Evolutionary conservation across 306 rosid genomes (phyloP).

Genomic region (Quercus suber): DNA sequence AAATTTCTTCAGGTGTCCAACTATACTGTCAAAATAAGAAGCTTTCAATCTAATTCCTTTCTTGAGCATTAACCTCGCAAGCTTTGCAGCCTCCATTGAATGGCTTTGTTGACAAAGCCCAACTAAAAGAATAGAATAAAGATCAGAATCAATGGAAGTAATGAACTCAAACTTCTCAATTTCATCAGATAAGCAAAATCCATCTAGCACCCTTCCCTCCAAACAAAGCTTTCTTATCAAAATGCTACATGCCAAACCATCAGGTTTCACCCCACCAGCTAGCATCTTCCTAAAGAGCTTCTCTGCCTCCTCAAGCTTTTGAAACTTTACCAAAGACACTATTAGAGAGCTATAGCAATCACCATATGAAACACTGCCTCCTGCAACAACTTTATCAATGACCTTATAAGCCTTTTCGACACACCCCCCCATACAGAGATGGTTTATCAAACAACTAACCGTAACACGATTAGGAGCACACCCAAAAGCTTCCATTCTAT

Average conservation of each 20-base stretch:
- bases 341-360: conserved; percentile 72
- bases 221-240: conserved; percentile 58
- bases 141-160: conserved; percentile 57
- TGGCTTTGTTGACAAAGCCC: conserved; percentile 59
- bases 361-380: conserved; percentile 49
- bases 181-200: conserved; percentile 58
- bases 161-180: conserved; percentile 49
- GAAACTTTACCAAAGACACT: conserved; percentile 47
- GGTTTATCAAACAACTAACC: conserved; percentile 44
- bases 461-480: conserved; percentile 65
- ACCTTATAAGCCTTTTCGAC: conserved; percentile 59
- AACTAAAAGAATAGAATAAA: conserved; percentile 53
- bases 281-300: conserved; percentile 65
- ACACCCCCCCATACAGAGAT: conserved; percentile 43
- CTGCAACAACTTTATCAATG: conserved; percentile 47
- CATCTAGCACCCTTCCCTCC: conserved; percentile 52
- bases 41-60: conserved; percentile 50
- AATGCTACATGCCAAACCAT: conserved; percentile 56
- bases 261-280: conserved; percentile 46
- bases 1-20: conserved; percentile 37
- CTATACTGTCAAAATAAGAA: conserved; percentile 32
- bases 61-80: conserved; percentile 58
- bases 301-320: conserved; percentile 59
- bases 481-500: conserved; percentile 68
- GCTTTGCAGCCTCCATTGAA: conserved; percentile 51